A percentile compares a stretch with the other conserved stretches of the same genome.
These are phyloP conservation scores for Aspergillus sclerotialis DNA, from an alignment of 2,329 filamentous ascomycete genomes.

Conservation along the genomic window DNA sequence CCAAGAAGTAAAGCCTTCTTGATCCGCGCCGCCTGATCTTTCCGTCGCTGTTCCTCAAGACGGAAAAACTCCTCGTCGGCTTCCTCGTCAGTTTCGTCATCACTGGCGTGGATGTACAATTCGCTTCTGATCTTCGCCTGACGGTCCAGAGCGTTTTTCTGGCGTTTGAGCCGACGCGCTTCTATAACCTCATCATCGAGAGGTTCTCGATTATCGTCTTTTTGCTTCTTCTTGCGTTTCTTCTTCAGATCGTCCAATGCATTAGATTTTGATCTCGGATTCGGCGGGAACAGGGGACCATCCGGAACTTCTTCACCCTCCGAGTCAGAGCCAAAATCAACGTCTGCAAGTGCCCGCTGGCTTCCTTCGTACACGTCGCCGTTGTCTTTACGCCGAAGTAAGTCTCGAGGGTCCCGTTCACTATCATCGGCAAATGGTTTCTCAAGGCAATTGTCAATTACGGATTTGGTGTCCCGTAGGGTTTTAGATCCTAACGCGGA, in stretches of 20 bases:
- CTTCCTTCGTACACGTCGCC: slow-evolving; percentile 29
- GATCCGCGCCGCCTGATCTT: slow-evolving; percentile 47
- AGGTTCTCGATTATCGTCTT: slow-evolving; percentile 45
- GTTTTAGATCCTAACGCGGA: slow-evolving; percentile 55
- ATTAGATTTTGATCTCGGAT: slow-evolving; percentile 43
- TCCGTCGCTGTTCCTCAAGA: slow-evolving; percentile 61
- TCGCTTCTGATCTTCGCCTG: slow-evolving; percentile 75
- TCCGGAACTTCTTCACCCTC: slow-evolving; percentile 55
- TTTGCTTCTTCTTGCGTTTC: slow-evolving; percentile 51
- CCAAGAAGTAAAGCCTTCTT: slow-evolving; percentile 42
- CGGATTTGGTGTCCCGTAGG: slow-evolving; percentile 61
- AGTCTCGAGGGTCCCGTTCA: slow-evolving; percentile 64
- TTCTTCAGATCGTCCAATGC: slow-evolving; percentile 53
- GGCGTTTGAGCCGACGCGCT: slow-evolving; percentile 54
- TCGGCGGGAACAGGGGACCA: slow-evolving; percentile 60
- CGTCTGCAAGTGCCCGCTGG: slow-evolving; percentile 36
- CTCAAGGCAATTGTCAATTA: slow-evolving; percentile 72
- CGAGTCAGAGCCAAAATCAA: slow-evolving; percentile 63
- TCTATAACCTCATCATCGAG: slow-evolving; percentile 55
- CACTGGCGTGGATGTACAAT: slow-evolving; percentile 71
- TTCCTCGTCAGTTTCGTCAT: slow-evolving; percentile 82
- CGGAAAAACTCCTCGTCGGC: slow-evolving; percentile 69
- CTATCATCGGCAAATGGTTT: slow-evolving; percentile 71
- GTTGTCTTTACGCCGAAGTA: slow-evolving; percentile 64
- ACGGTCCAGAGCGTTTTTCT: slow-evolving; percentile 68